phyloP scores from a whole-genome alignment of 1,284 basidiomycete species.

The Puccinia horiana region DNA sequence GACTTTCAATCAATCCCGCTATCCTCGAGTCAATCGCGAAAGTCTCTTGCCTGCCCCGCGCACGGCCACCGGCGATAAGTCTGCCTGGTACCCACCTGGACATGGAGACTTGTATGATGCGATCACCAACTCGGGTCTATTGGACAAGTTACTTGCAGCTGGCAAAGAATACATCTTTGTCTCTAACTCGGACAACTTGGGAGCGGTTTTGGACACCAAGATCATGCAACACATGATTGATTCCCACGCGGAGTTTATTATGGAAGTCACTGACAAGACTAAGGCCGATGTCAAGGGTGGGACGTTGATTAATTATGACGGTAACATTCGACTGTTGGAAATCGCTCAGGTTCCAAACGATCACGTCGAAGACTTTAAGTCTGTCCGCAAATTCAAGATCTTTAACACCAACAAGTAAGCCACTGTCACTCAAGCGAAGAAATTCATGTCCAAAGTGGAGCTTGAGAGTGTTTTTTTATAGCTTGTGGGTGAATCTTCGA shows the following conservation, averaged over 20 bases:
- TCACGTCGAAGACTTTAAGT: slow-evolving; percentile 98
- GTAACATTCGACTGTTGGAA: slow-evolving; percentile 88
- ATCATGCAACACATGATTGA: slow-evolving; percentile 75
- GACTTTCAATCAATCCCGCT: slow-evolving; percentile 94
- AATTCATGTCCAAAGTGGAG: background rate
- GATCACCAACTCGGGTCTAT: slow-evolving; percentile 87
- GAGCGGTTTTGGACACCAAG: slow-evolving; percentile 79
- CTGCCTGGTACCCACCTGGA: slow-evolving; percentile 97
- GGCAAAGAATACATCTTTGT: slow-evolving; percentile 99
- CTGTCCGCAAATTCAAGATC: slow-evolving; percentile 65
- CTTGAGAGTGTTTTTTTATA: slow-evolving; percentile 62
- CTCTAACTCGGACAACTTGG: slow-evolving; percentile 98
- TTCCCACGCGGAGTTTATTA: slow-evolving; percentile 59
- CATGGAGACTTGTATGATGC: slow-evolving; percentile 97
- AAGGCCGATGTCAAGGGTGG: slow-evolving; percentile 99
- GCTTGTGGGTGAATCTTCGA: slow-evolving; percentile 89
- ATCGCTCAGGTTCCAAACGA: slow-evolving; percentile 98
- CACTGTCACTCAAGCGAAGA: too few relatives aligned
- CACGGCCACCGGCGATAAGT: slow-evolving; percentile 85
- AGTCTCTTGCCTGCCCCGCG: slow-evolving; percentile 85
- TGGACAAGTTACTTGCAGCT: slow-evolving; percentile 89
- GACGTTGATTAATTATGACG: slow-evolving; percentile 81
- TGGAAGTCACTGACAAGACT: slow-evolving; percentile 92
- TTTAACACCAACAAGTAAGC: slow-evolving; percentile 67
- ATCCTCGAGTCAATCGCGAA: slow-evolving; percentile 96